These are phyloP conservation scores for Colletotrichum eleusines DNA, from an alignment of 2,329 filamentous ascomycete species.

Conservation along the genomic window DNA sequence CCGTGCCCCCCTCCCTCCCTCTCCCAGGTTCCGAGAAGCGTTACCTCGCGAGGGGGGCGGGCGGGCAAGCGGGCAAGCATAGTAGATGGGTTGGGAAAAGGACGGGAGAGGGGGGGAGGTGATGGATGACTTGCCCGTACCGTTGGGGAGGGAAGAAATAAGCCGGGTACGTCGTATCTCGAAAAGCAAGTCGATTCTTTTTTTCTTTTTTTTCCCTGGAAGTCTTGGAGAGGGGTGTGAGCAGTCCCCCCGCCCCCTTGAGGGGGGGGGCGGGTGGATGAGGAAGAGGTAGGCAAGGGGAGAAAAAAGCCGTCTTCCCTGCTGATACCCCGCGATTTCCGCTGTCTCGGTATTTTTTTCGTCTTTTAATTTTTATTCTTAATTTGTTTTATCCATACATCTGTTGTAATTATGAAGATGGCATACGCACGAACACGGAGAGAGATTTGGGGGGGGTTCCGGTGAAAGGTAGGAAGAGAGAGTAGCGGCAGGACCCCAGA, in stretches of 20 bases:
- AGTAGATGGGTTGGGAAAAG: not conserved
- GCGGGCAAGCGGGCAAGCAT: not conserved
- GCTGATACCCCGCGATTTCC: slow-evolving; percentile 35
- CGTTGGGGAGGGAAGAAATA: no score
- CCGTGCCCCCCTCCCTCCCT: no score
- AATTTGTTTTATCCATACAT: not conserved
- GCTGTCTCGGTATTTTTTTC: slow-evolving; percentile 14
- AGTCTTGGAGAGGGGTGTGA: not conserved
- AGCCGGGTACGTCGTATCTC: slow-evolving; percentile 17
- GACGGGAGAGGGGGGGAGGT: not conserved
- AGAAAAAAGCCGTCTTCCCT: not conserved
- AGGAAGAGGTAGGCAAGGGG: not conserved
- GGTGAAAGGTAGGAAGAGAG: not conserved
- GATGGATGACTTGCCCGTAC: no score
- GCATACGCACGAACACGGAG: no score
- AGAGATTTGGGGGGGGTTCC: no score
- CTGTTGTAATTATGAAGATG: not conserved
- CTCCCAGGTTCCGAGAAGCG: not conserved
- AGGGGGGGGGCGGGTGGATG: not conserved
- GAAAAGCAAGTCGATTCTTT: slow-evolving; percentile 12
- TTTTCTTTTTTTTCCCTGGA: no score
- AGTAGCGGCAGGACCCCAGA: not conserved
- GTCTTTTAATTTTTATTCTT: not conserved
- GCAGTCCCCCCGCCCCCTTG: no score
- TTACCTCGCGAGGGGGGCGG: not conserved